Percentiles rank a stretch among this genome's conserved stretches.
Evolutionary conservation across 1,139 yeast genomes (phyloP).

Genomic region (Hemisphaericaspora lyxosophila): DNA sequence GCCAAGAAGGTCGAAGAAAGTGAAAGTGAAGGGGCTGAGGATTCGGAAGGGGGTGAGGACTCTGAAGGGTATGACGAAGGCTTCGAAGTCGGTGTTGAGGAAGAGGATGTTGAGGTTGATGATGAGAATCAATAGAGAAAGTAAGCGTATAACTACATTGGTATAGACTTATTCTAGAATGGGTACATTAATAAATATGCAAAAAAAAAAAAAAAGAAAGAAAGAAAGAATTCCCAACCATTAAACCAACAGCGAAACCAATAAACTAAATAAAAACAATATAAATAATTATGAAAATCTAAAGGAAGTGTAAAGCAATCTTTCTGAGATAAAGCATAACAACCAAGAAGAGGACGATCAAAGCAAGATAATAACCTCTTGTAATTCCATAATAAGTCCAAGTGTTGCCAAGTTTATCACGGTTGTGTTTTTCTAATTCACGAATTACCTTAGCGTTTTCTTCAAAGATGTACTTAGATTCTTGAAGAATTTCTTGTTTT

Average conservation of each 20-base stretch:
- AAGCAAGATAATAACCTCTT: slow-evolving; percentile 43
- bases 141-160: too few species aligned
- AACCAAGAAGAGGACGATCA: slow-evolving; percentile 25
- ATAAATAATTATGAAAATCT: neutral
- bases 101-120: slow-evolving; percentile 8
- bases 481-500: slow-evolving; percentile 68
- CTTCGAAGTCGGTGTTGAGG: slow-evolving; percentile 7
- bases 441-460: slow-evolving; percentile 60
- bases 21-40: slow-evolving; percentile 7
- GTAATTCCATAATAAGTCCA: slow-evolving; percentile 57
- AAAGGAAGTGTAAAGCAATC: slow-evolving; percentile 16
- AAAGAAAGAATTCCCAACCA: neutral
- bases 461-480: slow-evolving; percentile 62
- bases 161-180: too few species aligned
- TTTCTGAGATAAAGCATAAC: slow-evolving; percentile 30
- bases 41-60: slow-evolving; percentile 6
- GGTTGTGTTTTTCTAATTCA: slow-evolving; percentile 67
- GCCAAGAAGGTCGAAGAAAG: slow-evolving; percentile 2
- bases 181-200: neutral
- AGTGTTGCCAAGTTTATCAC: slow-evolving; percentile 53
- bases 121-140: too few species aligned
- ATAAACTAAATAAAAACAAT: neutral
- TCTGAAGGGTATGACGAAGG: slow-evolving; percentile 8
- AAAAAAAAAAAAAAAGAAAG: neutral
- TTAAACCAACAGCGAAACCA: neutral